Conservation (phyloP, 176 grass and related monocot genomes). For the Musa troglodytarum region DNA sequence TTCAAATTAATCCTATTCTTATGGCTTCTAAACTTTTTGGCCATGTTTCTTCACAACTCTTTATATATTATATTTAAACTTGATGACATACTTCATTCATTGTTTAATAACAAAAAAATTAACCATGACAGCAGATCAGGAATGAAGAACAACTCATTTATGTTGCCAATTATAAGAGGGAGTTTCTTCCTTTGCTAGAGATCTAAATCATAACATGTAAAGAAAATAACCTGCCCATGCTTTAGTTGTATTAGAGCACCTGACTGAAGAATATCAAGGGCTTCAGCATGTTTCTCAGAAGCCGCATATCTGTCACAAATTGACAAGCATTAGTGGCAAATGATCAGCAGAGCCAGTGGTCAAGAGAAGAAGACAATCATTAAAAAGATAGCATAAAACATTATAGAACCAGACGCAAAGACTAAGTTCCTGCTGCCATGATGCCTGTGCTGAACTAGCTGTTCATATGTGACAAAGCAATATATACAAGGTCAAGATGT, state of each 20-base stretch:
- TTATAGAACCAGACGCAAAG: not conserved
- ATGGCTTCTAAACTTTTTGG: not conserved
- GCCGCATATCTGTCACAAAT: slow-evolving; percentile 57
- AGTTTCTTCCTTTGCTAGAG: not conserved
- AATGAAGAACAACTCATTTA: not conserved
- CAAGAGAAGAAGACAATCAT: not conserved
- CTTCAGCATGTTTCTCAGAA: slow-evolving; percentile 63
- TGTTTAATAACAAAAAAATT: not conserved
- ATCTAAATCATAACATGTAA: slow-evolving; percentile 9
- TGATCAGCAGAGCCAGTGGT: slow-evolving; percentile 5
- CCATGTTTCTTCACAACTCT: not conserved
- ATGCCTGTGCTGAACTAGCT: not conserved
- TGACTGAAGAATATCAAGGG: slow-evolving; percentile 79
- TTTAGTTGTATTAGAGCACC: slow-evolving; percentile 83
- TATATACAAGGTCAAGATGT: too few relatives aligned
- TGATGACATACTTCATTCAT: too few relatives aligned
- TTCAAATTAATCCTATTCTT: not conserved
- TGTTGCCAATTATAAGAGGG: too few relatives aligned
- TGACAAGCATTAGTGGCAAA: slow-evolving; percentile 16
- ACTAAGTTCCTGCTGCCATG: not conserved
- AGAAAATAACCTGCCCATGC: slow-evolving; percentile 66
- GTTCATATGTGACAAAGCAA: not conserved
- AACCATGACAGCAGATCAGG: not conserved
- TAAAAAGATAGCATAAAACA: not conserved
- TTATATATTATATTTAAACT: too few relatives aligned